Base-by-base conservation (phyloP, 1,284 basidiomycete species). In the Moniliophthora roreri region DNA sequence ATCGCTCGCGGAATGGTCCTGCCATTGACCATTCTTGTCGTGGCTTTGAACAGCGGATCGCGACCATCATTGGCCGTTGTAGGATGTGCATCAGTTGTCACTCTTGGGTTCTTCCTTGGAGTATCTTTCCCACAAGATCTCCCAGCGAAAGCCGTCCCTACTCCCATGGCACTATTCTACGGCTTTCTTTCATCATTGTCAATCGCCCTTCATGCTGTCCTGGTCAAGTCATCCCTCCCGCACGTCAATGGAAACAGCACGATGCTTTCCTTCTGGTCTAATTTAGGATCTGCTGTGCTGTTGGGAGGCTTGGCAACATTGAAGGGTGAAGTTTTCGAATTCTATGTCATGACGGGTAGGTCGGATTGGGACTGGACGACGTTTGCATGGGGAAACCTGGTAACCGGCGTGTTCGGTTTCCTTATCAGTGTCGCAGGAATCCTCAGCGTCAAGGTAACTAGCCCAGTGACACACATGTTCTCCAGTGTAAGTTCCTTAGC, bases 1-100 rank as follows among this genome's bases (percentile, higher is more conserved):
- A 82, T 88, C 58, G 85, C 85, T 0, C 74, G 85, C 26, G 85
- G 85, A 1, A 74, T 87, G 41, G 76, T 83, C 11, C 74, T 88
- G 1, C 84, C 83, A 1, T 69, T 85, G n/a, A 86, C 84, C 1
- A 81, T 85, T 48, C 48, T 66, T 21, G 74, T 81, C 7, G 77
- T 77, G 3, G 72, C 78, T 9, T 42, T 75, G 28, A 61, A 68
- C 47, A 72, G 70, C 3, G 66, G 66, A 38, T 65, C 71, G 4
- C 51, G 65, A 0, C 81, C 80, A 0, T 66, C 73, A 1, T 13
- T 60, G 11, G 66, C 67, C 23, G 75, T 81, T 20, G 53, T 81
- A 20, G 51, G 70, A 6, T 76, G 78, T n/a, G 79, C 79, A 1
- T 61, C 66, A n/a, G 58, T 76, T 20, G 80, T 84, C 46, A 77